Percentiles rank a stretch among this genome's conserved stretches.
These are phyloP conservation scores for Cucurbita argyrosperma DNA, from an alignment of 306 rosid species.

Conservation along the genomic window DNA sequence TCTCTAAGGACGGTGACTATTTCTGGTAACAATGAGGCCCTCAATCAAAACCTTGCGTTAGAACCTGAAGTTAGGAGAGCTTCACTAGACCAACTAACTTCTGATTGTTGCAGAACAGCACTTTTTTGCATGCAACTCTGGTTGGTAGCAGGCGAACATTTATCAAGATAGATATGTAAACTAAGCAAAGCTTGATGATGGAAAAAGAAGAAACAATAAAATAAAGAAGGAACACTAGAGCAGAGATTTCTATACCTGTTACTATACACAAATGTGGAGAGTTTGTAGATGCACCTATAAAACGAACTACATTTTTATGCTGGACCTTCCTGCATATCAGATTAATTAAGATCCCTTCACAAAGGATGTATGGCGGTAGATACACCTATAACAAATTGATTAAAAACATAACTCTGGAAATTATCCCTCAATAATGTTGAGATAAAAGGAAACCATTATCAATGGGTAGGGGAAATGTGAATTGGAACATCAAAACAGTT, in stretches of 20 bases:
- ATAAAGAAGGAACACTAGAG: background rate
- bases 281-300: constrained; percentile 86
- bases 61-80: background rate
- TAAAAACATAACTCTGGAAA: background rate
- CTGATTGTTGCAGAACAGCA: background rate
- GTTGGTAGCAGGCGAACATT: background rate
- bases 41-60: background rate
- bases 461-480: background rate
- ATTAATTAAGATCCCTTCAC: constrained; percentile 5
- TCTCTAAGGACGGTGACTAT: background rate
- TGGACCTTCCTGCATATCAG: constrained; percentile 67
- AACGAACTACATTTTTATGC: constrained; percentile 84
- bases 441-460: background rate
- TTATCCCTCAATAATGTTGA: background rate
- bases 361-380: constrained; percentile 7
- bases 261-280: constrained; percentile 81
- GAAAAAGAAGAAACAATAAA: background rate
- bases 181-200: constrained; percentile 3
- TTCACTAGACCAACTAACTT: background rate
- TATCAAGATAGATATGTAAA: background rate
- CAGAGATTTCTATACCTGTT: constrained; percentile 46
- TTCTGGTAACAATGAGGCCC: background rate
- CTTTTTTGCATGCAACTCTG: background rate
- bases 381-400: background rate
- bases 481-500: background rate